A percentile compares a stretch with the other conserved stretches of the same genome.
Conservation (phyloP, 2,329 filamentous ascomycete species). For the Akanthomyces muscarius region DNA sequence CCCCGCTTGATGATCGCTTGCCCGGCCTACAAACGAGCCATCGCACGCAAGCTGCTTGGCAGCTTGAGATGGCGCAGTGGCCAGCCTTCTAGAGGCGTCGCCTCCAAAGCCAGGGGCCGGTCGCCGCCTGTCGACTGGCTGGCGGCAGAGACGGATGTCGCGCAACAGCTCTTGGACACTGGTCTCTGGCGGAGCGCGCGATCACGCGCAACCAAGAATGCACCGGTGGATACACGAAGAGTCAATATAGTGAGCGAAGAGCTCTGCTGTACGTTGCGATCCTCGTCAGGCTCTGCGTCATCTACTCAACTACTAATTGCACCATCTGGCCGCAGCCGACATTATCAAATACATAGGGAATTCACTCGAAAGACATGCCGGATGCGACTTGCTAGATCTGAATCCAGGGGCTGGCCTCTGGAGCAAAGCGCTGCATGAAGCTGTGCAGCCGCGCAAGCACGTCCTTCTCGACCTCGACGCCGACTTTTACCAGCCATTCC, state of each 20-base stretch:
- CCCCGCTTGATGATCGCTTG: slow-evolving; percentile 9
- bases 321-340: slow-evolving; percentile 50
- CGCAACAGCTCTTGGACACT: slow-evolving; percentile 25
- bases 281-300: not conserved
- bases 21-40: not conserved
- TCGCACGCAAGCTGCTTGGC: not conserved
- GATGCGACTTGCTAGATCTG: slow-evolving; percentile 83
- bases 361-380: slow-evolving; percentile 64
- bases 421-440: slow-evolving; percentile 71
- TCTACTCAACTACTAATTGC: not conserved
- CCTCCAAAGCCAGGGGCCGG: slow-evolving; percentile 1
- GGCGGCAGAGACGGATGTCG: slow-evolving; percentile 16
- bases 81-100: not conserved
- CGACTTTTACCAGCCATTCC: slow-evolving; percentile 54
- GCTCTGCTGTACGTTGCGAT: slow-evolving; percentile 43
- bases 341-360: slow-evolving; percentile 65
- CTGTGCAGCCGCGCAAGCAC: slow-evolving; percentile 75
- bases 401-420: slow-evolving; percentile 77
- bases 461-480: slow-evolving; percentile 73
- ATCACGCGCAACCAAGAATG: not conserved
- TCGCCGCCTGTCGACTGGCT: slow-evolving; percentile 5
- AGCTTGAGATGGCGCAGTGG: not conserved
- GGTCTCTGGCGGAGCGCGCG: slow-evolving; percentile 25
- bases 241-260: slow-evolving; percentile 50
- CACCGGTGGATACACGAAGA: slow-evolving; percentile 32